Evolutionary conservation across 768 basidiomycete genomes (phyloP).

Genomic region (Dacryopinax primogenitus): DNA sequence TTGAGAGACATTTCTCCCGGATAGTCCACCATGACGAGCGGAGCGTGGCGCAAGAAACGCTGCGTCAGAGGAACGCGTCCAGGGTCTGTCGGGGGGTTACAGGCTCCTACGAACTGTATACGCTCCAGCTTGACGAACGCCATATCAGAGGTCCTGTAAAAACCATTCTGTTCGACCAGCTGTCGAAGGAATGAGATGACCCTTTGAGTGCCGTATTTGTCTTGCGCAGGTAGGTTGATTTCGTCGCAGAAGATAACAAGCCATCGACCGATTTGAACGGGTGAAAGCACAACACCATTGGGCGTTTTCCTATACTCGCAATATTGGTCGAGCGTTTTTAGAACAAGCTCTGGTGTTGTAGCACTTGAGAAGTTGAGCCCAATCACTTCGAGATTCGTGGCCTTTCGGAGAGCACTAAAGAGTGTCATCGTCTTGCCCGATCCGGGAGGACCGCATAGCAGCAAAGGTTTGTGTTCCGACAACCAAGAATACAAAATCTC

Average conservation of each 20-base stretch:
- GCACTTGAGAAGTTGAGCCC: constrained; percentile 99
- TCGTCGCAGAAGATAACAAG: constrained; percentile 99
- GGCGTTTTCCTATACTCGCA: constrained; percentile 98
- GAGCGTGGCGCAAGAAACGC: constrained; percentile 94
- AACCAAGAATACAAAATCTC: constrained; percentile 98
- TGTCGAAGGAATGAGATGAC: constrained; percentile 98
- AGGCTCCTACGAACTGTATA: constrained; percentile 99
- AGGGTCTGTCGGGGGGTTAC: constrained; percentile 97
- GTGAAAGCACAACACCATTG: constrained; percentile 91
- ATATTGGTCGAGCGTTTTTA: constrained; percentile 99
- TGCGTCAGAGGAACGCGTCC: constrained; percentile 97
- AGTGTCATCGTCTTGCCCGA: constrained; percentile 99
- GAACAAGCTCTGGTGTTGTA: constrained; percentile 91
- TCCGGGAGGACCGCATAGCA: constrained; percentile 98
- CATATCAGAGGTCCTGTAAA: constrained; percentile 88
- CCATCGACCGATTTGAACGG: constrained; percentile 92
- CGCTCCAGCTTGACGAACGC: constrained; percentile 95
- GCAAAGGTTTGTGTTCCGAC: constrained; percentile 93
- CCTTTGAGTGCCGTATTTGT: constrained; percentile 96
- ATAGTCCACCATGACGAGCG: constrained; percentile 97
- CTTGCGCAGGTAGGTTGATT: constrained; percentile 91
- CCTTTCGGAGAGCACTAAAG: constrained; percentile 91
- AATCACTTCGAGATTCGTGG: constrained; percentile 98
- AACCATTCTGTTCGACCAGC: constrained; percentile 86
- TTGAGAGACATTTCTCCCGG: constrained; percentile 93